Evolutionary conservation across 805 yeast genomes (phyloP), one percentile per base, ranked within the genome.

Genomic region (Nakazawaea ambrosiae): DNA sequence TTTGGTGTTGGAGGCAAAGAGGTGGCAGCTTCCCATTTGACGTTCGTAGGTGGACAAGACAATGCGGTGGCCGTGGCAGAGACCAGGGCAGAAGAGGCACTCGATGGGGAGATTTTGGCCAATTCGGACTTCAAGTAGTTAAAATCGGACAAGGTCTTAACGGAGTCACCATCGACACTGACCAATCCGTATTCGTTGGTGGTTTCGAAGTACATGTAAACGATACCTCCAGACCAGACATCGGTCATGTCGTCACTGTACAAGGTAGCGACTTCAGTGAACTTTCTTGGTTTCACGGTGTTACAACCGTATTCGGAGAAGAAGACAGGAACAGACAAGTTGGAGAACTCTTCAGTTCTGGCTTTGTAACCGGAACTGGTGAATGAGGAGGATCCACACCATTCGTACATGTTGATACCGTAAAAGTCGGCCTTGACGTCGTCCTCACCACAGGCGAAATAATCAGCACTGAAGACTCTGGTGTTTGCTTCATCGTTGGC

Each of bases 161-260:
- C 81, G 23, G 62, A 64, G 47, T 55, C 57, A 45, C 62, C 63
- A 37, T 59, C 62, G 44, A 77, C 59, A 37, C 73, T 46, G 37
- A 82, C 89, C 54, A 82, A 70, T 65, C 94, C 90, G 54, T 81
- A 82, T 50, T 81, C 59, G 64, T 82, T 82, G 39, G 63, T 65
- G 66, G 83, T 90, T 65, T 83, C 71, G 63, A 75, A 83, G 65
- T 82, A 83, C 89, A 82, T 77, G 67, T 81, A 83, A 39, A 82
- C 90, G 54, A 83, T 82, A 73, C 90, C 94, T 65, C 94, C 90
- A 35, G 90, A 82, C 92, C 90, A 83, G 43, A 81, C 81, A 57
- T 70, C 81, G 46, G 88, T 81, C 94, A 83, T 83, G 27, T 81
- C 66, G 35, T 57, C 55, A 46, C 79, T 65, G 63, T 71, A 83